Evolutionary conservation across 2,329 filamentous ascomycete genomes (phyloP).

Genomic region (Aspergillus sp.): DNA sequence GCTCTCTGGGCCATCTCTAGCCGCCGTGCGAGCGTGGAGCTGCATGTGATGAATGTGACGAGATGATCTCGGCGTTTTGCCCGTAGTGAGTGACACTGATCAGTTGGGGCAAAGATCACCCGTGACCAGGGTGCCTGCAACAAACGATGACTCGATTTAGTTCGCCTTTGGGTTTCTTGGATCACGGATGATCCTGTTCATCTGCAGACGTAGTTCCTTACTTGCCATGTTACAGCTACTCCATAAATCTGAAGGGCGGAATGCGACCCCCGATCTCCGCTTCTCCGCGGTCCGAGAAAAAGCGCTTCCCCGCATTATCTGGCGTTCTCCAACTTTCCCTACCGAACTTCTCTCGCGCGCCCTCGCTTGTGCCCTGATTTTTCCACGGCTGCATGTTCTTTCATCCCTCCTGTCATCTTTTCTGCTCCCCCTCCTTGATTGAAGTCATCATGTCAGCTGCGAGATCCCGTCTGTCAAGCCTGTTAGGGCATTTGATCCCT

Average conservation of each 20-base stretch:
- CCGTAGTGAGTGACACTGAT: not conserved
- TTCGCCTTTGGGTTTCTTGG: too few relatives aligned
- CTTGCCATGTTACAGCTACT: too few relatives aligned
- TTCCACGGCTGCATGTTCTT: not conserved
- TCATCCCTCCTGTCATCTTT: not conserved
- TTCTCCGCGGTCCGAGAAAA: constrained; percentile 12
- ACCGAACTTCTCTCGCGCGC: not conserved
- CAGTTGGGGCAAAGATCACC: not conserved
- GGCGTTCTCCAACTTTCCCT: constrained; percentile 3
- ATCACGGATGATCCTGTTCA: not conserved
- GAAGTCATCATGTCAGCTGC: constrained; percentile 25
- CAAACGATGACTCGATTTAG: not conserved
- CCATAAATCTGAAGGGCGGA: not conserved
- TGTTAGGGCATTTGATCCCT: constrained; percentile 30
- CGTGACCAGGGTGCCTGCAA: not conserved
- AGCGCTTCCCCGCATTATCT: constrained; percentile 12
- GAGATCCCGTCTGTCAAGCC: constrained; percentile 27
- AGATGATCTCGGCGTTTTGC: not conserved
- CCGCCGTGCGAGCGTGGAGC: not conserved
- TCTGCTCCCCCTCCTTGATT: not conserved
- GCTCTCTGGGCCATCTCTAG: not conserved
- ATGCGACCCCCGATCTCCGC: not conserved
- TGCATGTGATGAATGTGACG: not conserved
- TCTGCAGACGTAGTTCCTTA: not conserved
- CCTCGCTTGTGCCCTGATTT: not conserved